Percentiles rank a stretch among this genome's conserved stretches.
Evolutionary conservation across 106 monocot genomes (phyloP).

Genomic region (Platanthera guangdongensis): DNA sequence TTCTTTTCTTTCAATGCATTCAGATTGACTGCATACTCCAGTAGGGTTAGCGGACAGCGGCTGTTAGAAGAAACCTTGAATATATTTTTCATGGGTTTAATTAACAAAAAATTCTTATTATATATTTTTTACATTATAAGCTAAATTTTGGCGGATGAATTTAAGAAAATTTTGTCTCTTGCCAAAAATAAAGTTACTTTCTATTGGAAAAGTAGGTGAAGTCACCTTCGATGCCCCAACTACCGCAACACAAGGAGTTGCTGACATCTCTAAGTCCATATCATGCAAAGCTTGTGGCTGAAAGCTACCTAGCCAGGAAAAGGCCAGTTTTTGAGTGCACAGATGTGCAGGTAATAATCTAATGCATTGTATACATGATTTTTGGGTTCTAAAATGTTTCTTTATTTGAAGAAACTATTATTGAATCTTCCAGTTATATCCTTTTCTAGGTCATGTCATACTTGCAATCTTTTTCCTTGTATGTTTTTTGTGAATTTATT

Average conservation of each 20-base stretch:
- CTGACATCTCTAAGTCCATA: slow-evolving; percentile 73
- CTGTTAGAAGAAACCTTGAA: too few relatives aligned
- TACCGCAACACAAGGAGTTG: slow-evolving; percentile 82
- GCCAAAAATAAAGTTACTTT: not conserved
- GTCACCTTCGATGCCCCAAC: slow-evolving; percentile 63
- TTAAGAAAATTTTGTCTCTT: too few relatives aligned
- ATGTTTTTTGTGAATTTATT: not conserved
- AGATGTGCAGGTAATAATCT: slow-evolving; percentile 66
- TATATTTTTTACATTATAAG: too few relatives aligned
- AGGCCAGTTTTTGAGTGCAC: slow-evolving; percentile 95
- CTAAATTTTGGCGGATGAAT: too few relatives aligned
- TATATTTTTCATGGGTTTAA: too few relatives aligned
- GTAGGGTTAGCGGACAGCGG: too few relatives aligned
- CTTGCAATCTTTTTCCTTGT: not conserved
- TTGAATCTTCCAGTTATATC: not conserved
- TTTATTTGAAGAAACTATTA: not conserved
- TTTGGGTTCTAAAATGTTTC: not conserved
- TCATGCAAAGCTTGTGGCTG: slow-evolving; percentile 86
- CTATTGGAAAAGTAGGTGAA: slow-evolving; percentile 52
- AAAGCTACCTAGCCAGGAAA: slow-evolving; percentile 87
- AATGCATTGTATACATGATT: not conserved
- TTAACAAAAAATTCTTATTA: too few relatives aligned
- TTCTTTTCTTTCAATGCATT: too few relatives aligned
- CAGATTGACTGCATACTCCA: too few relatives aligned
- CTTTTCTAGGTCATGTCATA: not conserved